phyloP scores from a whole-genome alignment of 768 basidiomycete genomes.

The Pisolithus tinctorius region DNA sequence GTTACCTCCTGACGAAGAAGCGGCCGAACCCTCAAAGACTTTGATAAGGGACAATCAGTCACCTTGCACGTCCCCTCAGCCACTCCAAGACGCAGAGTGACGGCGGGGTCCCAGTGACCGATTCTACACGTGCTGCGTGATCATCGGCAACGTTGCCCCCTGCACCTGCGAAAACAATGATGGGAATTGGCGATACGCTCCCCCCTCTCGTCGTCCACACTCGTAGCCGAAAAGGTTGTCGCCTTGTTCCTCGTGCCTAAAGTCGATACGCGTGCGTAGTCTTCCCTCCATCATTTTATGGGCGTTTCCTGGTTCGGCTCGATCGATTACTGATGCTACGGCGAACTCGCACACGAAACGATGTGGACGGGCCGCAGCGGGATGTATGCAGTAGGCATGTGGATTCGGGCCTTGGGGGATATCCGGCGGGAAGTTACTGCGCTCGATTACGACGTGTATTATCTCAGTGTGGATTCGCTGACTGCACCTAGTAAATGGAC shows the following conservation, averaged over 20 bases:
- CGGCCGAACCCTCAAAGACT: not conserved
- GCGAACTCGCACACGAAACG: too few species aligned
- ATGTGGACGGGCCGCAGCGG: slow-evolving; percentile 39
- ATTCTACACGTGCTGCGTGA: slow-evolving; percentile 8
- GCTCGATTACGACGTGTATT: slow-evolving; percentile 65
- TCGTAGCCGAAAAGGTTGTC: slow-evolving; percentile 66
- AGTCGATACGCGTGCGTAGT: slow-evolving; percentile 70
- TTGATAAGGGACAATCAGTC: not conserved
- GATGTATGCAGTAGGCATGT: slow-evolving; percentile 91
- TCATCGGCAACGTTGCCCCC: not conserved
- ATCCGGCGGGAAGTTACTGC: slow-evolving; percentile 68
- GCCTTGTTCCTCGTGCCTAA: slow-evolving; percentile 81
- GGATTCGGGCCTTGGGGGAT: slow-evolving; percentile 62
- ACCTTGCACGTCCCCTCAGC: too few species aligned
- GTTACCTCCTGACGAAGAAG: slow-evolving; percentile 10
- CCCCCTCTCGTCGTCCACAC: slow-evolving; percentile 54
- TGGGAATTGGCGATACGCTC: slow-evolving; percentile 70
- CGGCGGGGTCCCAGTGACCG: slow-evolving; percentile 2
- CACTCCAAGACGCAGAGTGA: not conserved
- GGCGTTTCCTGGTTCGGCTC: not conserved
- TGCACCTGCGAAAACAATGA: slow-evolving; percentile 14
- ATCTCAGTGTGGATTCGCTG: slow-evolving; percentile 74
- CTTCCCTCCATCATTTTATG: slow-evolving; percentile 7
- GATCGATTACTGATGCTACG: too few species aligned
- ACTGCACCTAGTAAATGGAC: slow-evolving; percentile 72